These are phyloP conservation scores for Rubroshorea leprosula DNA, from an alignment of 345 rosid species.

Conservation along the genomic window DNA sequence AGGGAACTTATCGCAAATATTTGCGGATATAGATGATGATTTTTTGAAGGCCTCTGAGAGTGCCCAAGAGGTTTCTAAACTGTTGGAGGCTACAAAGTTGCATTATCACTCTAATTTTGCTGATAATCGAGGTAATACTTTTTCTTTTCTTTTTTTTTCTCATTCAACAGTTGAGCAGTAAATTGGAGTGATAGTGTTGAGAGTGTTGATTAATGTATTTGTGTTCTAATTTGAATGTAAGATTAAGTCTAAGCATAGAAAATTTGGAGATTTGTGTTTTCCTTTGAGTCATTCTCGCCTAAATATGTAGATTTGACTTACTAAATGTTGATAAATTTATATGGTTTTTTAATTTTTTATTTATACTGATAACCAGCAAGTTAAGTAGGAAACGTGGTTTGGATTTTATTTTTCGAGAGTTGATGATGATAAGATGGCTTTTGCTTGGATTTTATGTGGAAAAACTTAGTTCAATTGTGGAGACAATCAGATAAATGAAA, in stretches of 20 bases:
- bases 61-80: constrained; percentile 88
- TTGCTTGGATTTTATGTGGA: background rate
- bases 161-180: no score
- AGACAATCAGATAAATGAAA: background rate
- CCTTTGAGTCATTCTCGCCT: background rate
- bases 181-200: background rate
- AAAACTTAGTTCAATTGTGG: background rate
- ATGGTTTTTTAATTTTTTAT: no score
- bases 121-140: constrained; percentile 66
- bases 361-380: no score
- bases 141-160: no score
- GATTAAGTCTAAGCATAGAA: no score
- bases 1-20: constrained; percentile 40
- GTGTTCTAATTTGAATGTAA: no score
- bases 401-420: no score
- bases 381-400: no score
- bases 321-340: background rate
- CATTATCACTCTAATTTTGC: constrained; percentile 98
- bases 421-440: no score
- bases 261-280: background rate
- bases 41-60: constrained; percentile 85
- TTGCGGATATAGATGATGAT: constrained; percentile 69
- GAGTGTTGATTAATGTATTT: background rate
- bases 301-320: background rate
- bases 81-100: constrained; percentile 88